Evolutionary conservation across 768 basidiomycete species (phyloP), one percentile per base, ranked within the genome.

Genomic region (Amyloporia xantha): DNA sequence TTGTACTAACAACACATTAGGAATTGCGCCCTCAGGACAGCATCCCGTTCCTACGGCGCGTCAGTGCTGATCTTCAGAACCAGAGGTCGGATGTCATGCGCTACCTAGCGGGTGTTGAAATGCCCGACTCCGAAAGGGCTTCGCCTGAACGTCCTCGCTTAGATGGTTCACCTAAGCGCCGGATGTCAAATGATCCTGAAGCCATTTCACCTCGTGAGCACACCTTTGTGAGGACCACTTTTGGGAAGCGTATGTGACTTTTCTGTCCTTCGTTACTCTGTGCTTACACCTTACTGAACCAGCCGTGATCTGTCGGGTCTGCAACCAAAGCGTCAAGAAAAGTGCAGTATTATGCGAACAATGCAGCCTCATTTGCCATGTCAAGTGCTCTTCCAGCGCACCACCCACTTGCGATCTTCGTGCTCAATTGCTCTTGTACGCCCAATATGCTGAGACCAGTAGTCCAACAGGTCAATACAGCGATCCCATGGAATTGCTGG

Each of bases 1-100:
- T 41, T 12, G 9, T 27, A 4, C 42, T 43, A 41, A 48, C 41
- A 15, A 27, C 28, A 42, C 47, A 17, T 13, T 41, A 86, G 83
- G 85, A 91, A 57, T 70, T 95, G 25, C 86, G 90, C 20, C 88
- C 87, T 41, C 88, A 96, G 61, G 95, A 98, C 61, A 93, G 90
- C 61, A 89, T 97, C 28, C 95, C 95, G 9, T 96, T 96, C 75
- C 73, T 96, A 11, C 84, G 92, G 25, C 85, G 94, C 3, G 85
- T 96, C 61, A 93, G 91, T 63, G 75, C 82, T 50, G 94, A 96
- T 60, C 62, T 91, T 47, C 84, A 87, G 51, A 88, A 90, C 47
- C 84, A 87, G 51, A 88, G 85, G 65, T 71, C 78, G 17, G 86
- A 89, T 41, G 73, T 70, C 38, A 69, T 77, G 44, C 79, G 79